Evolutionary conservation across 2,329 filamentous ascomycete genomes (phyloP).

Genomic region (Aspergillus thermomutatus): DNA sequence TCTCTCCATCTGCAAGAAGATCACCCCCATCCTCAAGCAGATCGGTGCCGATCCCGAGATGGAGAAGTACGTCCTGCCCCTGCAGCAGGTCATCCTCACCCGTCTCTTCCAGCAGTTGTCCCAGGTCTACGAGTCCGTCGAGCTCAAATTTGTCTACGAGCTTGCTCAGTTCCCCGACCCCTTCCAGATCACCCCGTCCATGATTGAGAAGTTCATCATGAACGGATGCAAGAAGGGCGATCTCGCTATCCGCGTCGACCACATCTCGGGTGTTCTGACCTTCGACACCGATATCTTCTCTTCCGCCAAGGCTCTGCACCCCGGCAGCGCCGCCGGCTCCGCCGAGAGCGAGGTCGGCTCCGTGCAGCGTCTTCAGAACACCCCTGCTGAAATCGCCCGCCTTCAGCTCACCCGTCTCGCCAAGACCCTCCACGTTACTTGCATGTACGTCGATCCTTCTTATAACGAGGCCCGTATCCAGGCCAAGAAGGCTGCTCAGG

Average conservation of each 20-base stretch:
- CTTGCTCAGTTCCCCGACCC: conserved; percentile 95
- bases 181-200: conserved; percentile 84
- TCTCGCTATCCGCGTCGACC: conserved; percentile 90
- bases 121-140: conserved; percentile 97
- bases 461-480: conserved; percentile 79
- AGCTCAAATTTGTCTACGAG: conserved; percentile 87
- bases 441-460: conserved; percentile 88
- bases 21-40: conserved; percentile 89
- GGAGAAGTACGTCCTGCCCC: conserved; percentile 91
- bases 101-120: conserved; percentile 98
- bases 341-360: conserved; percentile 80
- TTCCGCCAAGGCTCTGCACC: conserved; percentile 85
- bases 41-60: conserved; percentile 93
- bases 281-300: conserved; percentile 99
- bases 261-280: conserved; percentile 89
- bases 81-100: conserved; percentile 98
- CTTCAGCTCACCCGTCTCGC: conserved; percentile 89
- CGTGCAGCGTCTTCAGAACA: conserved; percentile 94
- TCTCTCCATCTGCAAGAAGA: conserved; percentile 97
- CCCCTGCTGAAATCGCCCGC: conserved; percentile 94
- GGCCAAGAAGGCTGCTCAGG: conserved; percentile 74
- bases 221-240: conserved; percentile 99
- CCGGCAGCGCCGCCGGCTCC: conserved; percentile 78
- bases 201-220: conserved; percentile 99
- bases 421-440: conserved; percentile 87